Conservation (phyloP, 805 yeast species). For the Metahyphopichia silvanorum region DNA sequence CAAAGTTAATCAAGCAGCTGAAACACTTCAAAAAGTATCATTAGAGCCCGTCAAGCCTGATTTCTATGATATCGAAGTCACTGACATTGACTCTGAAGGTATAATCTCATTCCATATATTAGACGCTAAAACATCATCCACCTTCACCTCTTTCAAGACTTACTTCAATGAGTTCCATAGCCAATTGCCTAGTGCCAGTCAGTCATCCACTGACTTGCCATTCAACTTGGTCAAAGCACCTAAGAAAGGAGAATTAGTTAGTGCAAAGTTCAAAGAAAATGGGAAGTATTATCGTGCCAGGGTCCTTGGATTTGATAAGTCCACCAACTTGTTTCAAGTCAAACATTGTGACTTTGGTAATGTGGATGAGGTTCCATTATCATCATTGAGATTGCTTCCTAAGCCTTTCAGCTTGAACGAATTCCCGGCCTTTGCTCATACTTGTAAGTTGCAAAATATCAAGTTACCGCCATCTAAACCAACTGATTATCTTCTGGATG, state of each 20-base stretch:
- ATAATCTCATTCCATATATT: constrained; percentile 44
- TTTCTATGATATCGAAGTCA: constrained; percentile 52
- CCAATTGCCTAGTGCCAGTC: constrained; percentile 33
- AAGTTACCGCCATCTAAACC: constrained; percentile 56
- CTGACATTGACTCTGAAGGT: constrained; percentile 45
- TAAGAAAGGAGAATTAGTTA: constrained; percentile 57
- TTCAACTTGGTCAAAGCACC: constrained; percentile 37
- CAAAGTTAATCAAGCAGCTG: constrained; percentile 28
- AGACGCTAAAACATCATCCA: constrained; percentile 33
- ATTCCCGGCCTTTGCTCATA: constrained; percentile 53
- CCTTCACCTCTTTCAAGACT: constrained; percentile 43
- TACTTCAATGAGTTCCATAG: constrained; percentile 44
- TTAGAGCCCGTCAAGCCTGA: constrained; percentile 31
- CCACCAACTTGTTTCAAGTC: constrained; percentile 43
- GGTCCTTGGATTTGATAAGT: constrained; percentile 45
- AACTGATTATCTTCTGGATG: constrained; percentile 52
- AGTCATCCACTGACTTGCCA: constrained; percentile 35
- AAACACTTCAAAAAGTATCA: constrained; percentile 14
- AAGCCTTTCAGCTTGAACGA: constrained; percentile 37
- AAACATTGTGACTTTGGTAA: constrained; percentile 64
- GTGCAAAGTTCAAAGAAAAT: constrained; percentile 50
- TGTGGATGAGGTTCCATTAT: constrained; percentile 40
- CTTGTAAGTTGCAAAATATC: constrained; percentile 51
- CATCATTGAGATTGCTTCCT: constrained; percentile 52
- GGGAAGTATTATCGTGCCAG: constrained; percentile 59